Base-by-base conservation (phyloP, 129 eudicot species). In the Ambrosia artemisiifolia region DNA sequence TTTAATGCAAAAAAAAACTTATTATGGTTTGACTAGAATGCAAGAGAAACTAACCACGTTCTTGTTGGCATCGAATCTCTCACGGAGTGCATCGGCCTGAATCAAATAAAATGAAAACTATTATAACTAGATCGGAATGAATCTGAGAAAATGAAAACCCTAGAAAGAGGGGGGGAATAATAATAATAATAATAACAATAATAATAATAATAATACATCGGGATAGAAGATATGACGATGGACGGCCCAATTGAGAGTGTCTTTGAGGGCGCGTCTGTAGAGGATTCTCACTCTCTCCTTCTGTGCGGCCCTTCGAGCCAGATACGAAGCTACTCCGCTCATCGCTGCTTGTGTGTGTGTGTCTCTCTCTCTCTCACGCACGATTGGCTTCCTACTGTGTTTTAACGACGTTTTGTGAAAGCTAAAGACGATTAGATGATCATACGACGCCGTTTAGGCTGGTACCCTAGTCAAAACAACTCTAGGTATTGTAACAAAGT, bases 231-330 rank as follows among this genome's bases (percentile, higher is more conserved):
- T 91, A 69, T 88, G 99, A 63, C 97, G 99, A 69, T 94, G 99
- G 30, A 94, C 99, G 74, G 99, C 97, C 99, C 99, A 94, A 78
- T 82, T 90, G 78, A 94, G 99, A 67, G 97, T 88, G 73, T 90
- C 94, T 79, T 83, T 86, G 79, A 95, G 97, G 6, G 96, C 89
- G 13, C 91, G 78, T 17, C 97, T 79, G 83, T 95, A 95, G 11
- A 95, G 88, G 70, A 88, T 84, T 70, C 99, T 54, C 0, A 94
- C 96, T 69, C 85, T 70, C 82, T 95, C 97, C 85, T 83, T 90
- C 88, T 95, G 99, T 2, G 87, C 91, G 0, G 99, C 96, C 47
- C 99, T 83, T 61, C 92, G 77, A 51, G 84, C 89, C 55, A 95
- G 35, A 80, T 88, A 95, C 65, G 97, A 82, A 53, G 90, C 75